Conservation (phyloP, 768 basidiomycete genomes). For the Lentinula sp. region DNA sequence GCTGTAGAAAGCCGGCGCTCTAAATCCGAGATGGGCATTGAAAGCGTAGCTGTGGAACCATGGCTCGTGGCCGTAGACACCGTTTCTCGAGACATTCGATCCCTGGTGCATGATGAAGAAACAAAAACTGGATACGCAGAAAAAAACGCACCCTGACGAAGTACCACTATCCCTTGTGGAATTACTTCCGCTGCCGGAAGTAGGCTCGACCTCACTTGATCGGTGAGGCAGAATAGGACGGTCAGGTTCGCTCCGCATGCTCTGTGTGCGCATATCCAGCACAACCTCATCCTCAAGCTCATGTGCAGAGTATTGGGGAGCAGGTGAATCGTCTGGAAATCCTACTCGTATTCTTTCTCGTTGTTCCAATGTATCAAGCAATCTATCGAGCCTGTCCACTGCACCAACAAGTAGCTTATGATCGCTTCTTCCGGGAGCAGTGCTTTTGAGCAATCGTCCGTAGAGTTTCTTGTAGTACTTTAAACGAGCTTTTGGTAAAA, state of each 20-base stretch:
- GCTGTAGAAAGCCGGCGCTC: slow-evolving; percentile 76
- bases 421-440: slow-evolving; percentile 81
- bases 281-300: slow-evolving; percentile 52
- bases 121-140: background rate
- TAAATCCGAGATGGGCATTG: slow-evolving; percentile 65
- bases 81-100: slow-evolving; percentile 57
- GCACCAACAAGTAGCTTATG: slow-evolving; percentile 76
- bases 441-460: slow-evolving; percentile 76
- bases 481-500: slow-evolving; percentile 77
- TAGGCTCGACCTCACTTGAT: slow-evolving; percentile 19
- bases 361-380: slow-evolving; percentile 63
- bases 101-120: slow-evolving; percentile 26
- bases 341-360: slow-evolving; percentile 52
- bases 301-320: slow-evolving; percentile 12
- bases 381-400: slow-evolving; percentile 68
- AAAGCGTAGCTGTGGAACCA: slow-evolving; percentile 43
- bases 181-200: slow-evolving; percentile 38
- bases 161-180: slow-evolving; percentile 47
- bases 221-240: slow-evolving; percentile 10
- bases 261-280: slow-evolving; percentile 43
- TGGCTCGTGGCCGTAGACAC: slow-evolving; percentile 46
- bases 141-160: slow-evolving; percentile 47
- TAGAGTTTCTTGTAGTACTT: slow-evolving; percentile 94
- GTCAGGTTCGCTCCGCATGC: slow-evolving; percentile 15
- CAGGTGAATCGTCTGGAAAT: slow-evolving; percentile 12